These are phyloP conservation scores for Trifolium dubium DNA, from an alignment of 306 rosid species.

Conservation along the genomic window DNA sequence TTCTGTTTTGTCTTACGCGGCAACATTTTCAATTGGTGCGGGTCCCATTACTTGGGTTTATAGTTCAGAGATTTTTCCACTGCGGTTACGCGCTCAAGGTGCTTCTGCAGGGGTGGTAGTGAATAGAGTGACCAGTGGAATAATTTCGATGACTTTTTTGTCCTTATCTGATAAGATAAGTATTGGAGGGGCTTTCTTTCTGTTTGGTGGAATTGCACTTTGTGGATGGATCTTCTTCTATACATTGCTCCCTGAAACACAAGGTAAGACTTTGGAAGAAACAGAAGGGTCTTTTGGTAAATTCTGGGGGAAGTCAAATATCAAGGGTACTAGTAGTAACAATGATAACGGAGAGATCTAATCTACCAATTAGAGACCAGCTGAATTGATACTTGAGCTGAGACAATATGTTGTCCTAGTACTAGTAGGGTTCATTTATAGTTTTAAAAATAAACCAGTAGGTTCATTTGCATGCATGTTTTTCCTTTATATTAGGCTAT, in stretches of 20 bases:
- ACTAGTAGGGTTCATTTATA: neutral
- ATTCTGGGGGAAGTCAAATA: slow-evolving; percentile 34
- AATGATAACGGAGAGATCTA: slow-evolving; percentile 39
- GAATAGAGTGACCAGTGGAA: slow-evolving; percentile 66
- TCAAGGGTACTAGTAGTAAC: neutral
- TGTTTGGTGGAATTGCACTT: slow-evolving; percentile 58
- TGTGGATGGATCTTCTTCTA: slow-evolving; percentile 75
- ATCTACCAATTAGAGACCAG: slow-evolving; percentile 24
- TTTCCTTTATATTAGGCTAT: neutral
- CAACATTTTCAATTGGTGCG: slow-evolving; percentile 75
- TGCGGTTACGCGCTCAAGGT: slow-evolving; percentile 86
- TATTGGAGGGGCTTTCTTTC: slow-evolving; percentile 83
- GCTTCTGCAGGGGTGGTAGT: slow-evolving; percentile 66
- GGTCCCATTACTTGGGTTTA: slow-evolving; percentile 91
- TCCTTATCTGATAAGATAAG: slow-evolving; percentile 61
- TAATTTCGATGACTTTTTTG: slow-evolving; percentile 72
- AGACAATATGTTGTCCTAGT: neutral
- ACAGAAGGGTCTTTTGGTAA: slow-evolving; percentile 81
- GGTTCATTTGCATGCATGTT: neutral
- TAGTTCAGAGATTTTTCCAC: slow-evolving; percentile 79
- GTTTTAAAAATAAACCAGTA: too few relatives aligned
- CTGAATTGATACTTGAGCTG: neutral
- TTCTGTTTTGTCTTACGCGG: slow-evolving; percentile 56
- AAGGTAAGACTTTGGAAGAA: slow-evolving; percentile 75
- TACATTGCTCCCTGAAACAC: slow-evolving; percentile 75